phyloP scores from a whole-genome alignment of 2,329 filamentous ascomycete genomes.

The Leptosphaerulina australis region DNA sequence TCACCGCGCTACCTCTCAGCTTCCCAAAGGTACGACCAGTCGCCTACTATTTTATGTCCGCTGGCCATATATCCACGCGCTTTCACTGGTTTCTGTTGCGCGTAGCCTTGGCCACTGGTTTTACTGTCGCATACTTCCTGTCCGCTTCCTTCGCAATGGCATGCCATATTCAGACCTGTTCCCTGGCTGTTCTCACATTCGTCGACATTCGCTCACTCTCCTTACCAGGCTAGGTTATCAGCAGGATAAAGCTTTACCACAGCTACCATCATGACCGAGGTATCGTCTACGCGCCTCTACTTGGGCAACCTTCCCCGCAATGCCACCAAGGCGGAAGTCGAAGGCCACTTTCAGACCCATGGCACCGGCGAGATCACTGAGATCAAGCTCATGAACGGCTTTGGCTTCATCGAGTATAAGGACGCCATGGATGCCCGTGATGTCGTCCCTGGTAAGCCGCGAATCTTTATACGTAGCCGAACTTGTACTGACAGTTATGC shows the following conservation, averaged over 20 bases:
- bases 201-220: slow-evolving; percentile 43
- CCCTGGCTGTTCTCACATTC: slow-evolving; percentile 31
- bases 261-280: slow-evolving; percentile 70
- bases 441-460: slow-evolving; percentile 88
- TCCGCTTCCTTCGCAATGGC: slow-evolving; percentile 32
- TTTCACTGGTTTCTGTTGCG: slow-evolving; percentile 35
- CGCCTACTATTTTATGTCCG: slow-evolving; percentile 30
- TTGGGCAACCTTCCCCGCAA: slow-evolving; percentile 96
- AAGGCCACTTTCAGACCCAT: slow-evolving; percentile 93
- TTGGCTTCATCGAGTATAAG: slow-evolving; percentile 99
- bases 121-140: slow-evolving; percentile 28
- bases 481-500: slow-evolving; percentile 33
- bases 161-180: slow-evolving; percentile 30
- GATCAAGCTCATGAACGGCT: slow-evolving; percentile 99
- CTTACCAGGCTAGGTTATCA: slow-evolving; percentile 41
- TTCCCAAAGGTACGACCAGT: slow-evolving; percentile 38
- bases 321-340: slow-evolving; percentile 96
- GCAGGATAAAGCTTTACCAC: slow-evolving; percentile 23
- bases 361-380: slow-evolving; percentile 97
- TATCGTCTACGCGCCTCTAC: slow-evolving; percentile 94
- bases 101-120: slow-evolving; percentile 33
- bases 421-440: slow-evolving; percentile 98
- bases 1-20: slow-evolving; percentile 19
- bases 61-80: slow-evolving; percentile 27
- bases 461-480: slow-evolving; percentile 19